Percentiles rank a stretch among this genome's conserved stretches.
phyloP scores from a whole-genome alignment of 192 early-diverging fungal species.

The Coemansia sp. region DNA sequence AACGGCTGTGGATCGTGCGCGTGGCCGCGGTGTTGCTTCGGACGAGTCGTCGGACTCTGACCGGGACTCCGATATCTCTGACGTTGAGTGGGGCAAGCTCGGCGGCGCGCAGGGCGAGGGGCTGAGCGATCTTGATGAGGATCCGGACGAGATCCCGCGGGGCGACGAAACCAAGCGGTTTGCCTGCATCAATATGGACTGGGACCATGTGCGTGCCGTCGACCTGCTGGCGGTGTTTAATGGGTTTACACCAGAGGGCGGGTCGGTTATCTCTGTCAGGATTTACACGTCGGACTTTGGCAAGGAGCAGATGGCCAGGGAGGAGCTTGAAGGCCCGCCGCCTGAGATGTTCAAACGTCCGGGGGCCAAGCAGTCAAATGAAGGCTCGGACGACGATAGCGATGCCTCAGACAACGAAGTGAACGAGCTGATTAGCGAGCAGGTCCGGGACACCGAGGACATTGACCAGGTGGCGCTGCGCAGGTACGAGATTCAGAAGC shows the following conservation, averaged over 20 bases:
- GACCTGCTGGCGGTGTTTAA: constrained; percentile 87
- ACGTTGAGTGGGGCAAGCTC: constrained; percentile 33
- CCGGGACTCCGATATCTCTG: constrained; percentile 38
- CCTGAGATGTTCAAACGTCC: constrained; percentile 37
- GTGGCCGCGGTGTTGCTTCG: constrained; percentile 72
- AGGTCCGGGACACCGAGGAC: constrained; percentile 67
- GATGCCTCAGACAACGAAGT: constrained; percentile 23
- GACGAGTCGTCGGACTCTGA: constrained; percentile 40
- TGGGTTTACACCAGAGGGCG: constrained; percentile 77
- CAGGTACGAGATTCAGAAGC: constrained; percentile 87
- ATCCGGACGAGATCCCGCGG: constrained; percentile 57
- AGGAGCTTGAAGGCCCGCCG: constrained; percentile 47
- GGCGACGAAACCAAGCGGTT: constrained; percentile 71
- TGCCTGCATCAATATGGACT: constrained; percentile 92
- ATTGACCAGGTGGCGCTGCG: constrained; percentile 83
- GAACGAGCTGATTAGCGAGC: constrained; percentile 41
- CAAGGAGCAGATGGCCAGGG: constrained; percentile 62
- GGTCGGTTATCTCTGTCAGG: constrained; percentile 70
- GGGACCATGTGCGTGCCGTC: constrained; percentile 86
- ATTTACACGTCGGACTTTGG: constrained; percentile 83
- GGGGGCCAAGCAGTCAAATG: constrained; percentile 24
- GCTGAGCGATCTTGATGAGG: constrained; percentile 59
- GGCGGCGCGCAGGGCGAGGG: constrained; percentile 42
- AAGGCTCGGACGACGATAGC: constrained; percentile 21
- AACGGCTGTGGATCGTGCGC: constrained; percentile 67